Percentiles rank a stretch among this genome's conserved stretches.
phyloP scores from a whole-genome alignment of 2,329 filamentous ascomycete species.

The Aspergillus texensis region DNA sequence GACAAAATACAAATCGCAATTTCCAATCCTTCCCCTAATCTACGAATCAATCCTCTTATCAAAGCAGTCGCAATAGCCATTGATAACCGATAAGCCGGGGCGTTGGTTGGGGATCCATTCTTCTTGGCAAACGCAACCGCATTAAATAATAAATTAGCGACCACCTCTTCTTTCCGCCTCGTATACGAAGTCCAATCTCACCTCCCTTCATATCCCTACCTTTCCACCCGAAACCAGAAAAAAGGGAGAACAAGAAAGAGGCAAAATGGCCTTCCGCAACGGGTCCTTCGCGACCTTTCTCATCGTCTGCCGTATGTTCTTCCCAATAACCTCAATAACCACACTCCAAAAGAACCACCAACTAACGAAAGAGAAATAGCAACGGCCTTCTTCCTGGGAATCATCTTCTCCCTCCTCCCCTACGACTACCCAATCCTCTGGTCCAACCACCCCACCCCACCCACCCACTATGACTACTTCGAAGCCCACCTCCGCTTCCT shows the following conservation, averaged over 20 bases:
- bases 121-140: not conserved
- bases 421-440: constrained; percentile 67
- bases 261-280: constrained; percentile 39
- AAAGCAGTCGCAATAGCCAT: too few relatives aligned
- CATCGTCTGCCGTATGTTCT: constrained; percentile 80
- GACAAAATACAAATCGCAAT: too few relatives aligned
- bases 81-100: not conserved
- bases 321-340: constrained; percentile 41
- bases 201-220: not conserved
- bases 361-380: constrained; percentile 52
- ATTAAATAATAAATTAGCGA: not conserved
- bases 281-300: constrained; percentile 92
- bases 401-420: constrained; percentile 93
- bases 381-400: constrained; percentile 96
- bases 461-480: constrained; percentile 77
- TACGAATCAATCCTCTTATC: too few relatives aligned
- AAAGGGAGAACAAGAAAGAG: not conserved
- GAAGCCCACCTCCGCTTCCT: constrained; percentile 90
- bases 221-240: not conserved
- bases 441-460: constrained; percentile 44
- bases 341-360: not conserved
- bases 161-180: not conserved
- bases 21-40: too few relatives aligned
- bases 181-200: not conserved
- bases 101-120: not conserved